Evolutionary conservation across 495 filamentous ascomycete species (phyloP), one percentile per base, ranked within the genome.

Genomic region (Hypomontagnella monticulosa): DNA sequence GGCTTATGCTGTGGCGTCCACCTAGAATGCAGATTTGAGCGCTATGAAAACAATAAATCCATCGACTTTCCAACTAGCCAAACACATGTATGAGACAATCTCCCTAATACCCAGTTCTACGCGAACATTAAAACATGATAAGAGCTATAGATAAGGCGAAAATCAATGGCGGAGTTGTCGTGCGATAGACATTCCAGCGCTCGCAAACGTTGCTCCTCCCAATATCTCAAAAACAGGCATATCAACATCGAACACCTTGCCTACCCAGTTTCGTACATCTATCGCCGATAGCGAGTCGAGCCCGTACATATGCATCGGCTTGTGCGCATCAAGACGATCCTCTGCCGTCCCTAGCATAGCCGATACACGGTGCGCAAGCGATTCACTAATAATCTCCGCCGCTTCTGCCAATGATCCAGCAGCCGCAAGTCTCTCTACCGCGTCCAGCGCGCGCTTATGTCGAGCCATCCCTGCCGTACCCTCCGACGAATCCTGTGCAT

Each of bases 201-300:
- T 27, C 23, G 23, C 23, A 27, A 27, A 27, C 23, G 44, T 61
- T 5, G 48, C 38, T 2, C 48, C 57, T 14, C 38, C 48, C n/a
- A 61, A 58, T 9, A 76, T 69, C 11, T 79, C 77, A 67, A 79
- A 77, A 1, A 79, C 66, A 1, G 61, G 46, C 15, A 76, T 41
- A 18, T 74, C 63, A 10, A 69, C 67, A 18, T 72, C 58, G 4
- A 75, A 63, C 37, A 73, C 71, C 48, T 74, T 71, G 7, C 44
- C 64, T 2, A 79, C 61, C 79, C 79, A 81, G 37, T 78, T 78
- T 14, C 73, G 71, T n/a, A 81, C 62, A 5, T 76, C 76, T 3
- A 78, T 71, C 0, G 72, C 76, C 30, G 77, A 73, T 12, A 81
- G 63, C 1, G 78, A 80, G 48, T 81, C 79, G 12, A 80, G 66